Evolutionary conservation across 768 basidiomycete species (phyloP), one percentile per base, ranked within the genome.

Genomic region (Boletus barrowsii): DNA sequence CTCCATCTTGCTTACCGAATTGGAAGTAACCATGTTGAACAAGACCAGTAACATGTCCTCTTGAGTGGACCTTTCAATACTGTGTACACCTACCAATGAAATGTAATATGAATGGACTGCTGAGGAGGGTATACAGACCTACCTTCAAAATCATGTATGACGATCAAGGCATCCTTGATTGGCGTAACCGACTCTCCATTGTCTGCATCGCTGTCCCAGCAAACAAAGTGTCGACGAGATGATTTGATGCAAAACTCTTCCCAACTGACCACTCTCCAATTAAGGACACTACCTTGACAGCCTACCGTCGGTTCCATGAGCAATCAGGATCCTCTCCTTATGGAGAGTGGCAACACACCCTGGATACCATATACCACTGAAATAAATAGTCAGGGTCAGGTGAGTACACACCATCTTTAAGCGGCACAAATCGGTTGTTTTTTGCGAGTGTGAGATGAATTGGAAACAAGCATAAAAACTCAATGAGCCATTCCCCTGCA

Each of bases 251-350:
- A 51, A 76, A 86, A 47, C 77, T 80, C 58, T 83, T 84, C 1
- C 83, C 84, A 3, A 84, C 82, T 0, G 81, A 83, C 61, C 83
- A 83, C 62, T 84, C 83, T 1, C 83, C 83, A 83, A 85, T 84
- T 0, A 83, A 85, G 0, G 83, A 82, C 2, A 85, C 82, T 5
- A 85, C 84, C 56, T 76, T 78, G 10, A 85, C 82, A 2, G 82
- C 82, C 80, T 84, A 5, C 7, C 32, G 29, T 20, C 8, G 14
- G 3, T 0, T 17, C 8, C 9, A 14, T 53, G n/a, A 63, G 40
- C 14, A 26, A 40, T 3, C 3, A 3, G 32, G 9, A n/a, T n/a
- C 13, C 4, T 4, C 15, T 0, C 2, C 8, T 7, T 10, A 9
- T 32, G 32, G 32, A 1, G 4, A 3, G 3, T 0, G 0, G 36